Evolutionary conservation across 371 early-diverging fungal genomes (phyloP), one percentile per base, ranked within the genome.

Genomic region (Dinochytrium kinnereticum): DNA sequence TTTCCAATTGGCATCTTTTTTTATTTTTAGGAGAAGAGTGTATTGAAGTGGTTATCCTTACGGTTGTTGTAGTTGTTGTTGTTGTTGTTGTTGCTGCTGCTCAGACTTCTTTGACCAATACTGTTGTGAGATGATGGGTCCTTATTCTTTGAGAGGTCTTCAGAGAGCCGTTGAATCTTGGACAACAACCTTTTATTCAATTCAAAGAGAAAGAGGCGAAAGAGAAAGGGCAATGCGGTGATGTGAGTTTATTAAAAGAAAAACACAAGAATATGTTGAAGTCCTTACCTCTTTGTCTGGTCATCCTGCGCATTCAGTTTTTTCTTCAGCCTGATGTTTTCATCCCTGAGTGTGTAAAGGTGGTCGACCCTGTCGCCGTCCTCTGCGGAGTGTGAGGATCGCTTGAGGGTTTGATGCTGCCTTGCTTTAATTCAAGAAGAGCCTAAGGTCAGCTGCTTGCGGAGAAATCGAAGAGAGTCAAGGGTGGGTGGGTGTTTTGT

Each of bases 91-190:
- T n/a, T n/a, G n/a, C n/a, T n/a, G n/a, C n/a, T n/a, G n/a, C n/a
- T n/a, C n/a, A n/a, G n/a, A n/a, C n/a, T n/a, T n/a, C n/a, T n/a
- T n/a, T n/a, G n/a, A n/a, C n/a, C n/a, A n/a, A n/a, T n/a, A 33
- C 15, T 21, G n/a, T 51, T 36, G 15, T 39, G 17, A 19, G 21
- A 30, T 30, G 39, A 10, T 55, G 28, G 26, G 17, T 59, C 59
- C 28, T 51, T 33, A 34, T 28, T 37, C 67, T 71, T 69, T 33
- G 61, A 17, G 59, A 84, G 70, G 33, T 87, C 84, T 53, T 85
- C 80, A 1, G 79, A 73, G 39, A 87, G 74, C 55, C 80, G 75
- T 44, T 85, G 84, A 2, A 87, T 79, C 72, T 85, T 85, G 1
- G 80, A 74, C 1, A 79, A 72, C 34, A 86, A 73, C 61, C 85